phyloP scores from a whole-genome alignment of 1,284 basidiomycete species.

The Trametes hirsuta region DNA sequence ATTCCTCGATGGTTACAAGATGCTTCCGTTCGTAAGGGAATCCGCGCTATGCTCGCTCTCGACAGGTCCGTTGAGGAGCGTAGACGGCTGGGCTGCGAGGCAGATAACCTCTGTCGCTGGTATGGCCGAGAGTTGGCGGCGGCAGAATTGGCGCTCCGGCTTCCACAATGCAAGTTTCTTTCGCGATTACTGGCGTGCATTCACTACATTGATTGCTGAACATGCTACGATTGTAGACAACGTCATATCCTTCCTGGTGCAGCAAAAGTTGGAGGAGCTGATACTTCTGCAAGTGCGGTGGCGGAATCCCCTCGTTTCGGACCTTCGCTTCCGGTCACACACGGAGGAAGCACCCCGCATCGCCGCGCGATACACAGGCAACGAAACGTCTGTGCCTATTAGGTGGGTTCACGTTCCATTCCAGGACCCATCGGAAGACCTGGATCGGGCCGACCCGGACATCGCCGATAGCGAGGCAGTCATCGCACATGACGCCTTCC shows the following conservation, averaged over 20 bases:
- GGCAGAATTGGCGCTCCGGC: constrained; percentile 22
- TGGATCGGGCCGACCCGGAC: neutral
- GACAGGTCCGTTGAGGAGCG: constrained; percentile 36
- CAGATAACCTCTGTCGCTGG: constrained; percentile 31
- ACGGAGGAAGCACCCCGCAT: neutral
- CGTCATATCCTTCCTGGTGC: constrained; percentile 5
- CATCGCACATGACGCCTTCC: neutral
- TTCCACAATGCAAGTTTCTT: constrained; percentile 6
- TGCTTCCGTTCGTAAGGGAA: constrained; percentile 25
- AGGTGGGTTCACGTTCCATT: neutral
- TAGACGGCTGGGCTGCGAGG: constrained; percentile 25
- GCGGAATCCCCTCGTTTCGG: constrained; percentile 16
- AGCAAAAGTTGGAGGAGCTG: constrained; percentile 7
- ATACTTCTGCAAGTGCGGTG: constrained; percentile 14
- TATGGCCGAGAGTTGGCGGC: constrained; percentile 27
- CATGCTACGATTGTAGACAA: neutral
- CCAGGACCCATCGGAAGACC: neutral
- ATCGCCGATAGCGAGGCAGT: neutral
- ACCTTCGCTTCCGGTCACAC: neutral
- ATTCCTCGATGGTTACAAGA: constrained; percentile 41
- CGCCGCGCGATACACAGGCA: neutral
- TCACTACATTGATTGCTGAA: neutral
- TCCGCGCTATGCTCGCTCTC: constrained; percentile 30
- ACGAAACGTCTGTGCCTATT: neutral
- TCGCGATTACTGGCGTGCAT: neutral